phyloP scores from a whole-genome alignment of 192 early-diverging fungal species.

The Coemansia sp. region DNA sequence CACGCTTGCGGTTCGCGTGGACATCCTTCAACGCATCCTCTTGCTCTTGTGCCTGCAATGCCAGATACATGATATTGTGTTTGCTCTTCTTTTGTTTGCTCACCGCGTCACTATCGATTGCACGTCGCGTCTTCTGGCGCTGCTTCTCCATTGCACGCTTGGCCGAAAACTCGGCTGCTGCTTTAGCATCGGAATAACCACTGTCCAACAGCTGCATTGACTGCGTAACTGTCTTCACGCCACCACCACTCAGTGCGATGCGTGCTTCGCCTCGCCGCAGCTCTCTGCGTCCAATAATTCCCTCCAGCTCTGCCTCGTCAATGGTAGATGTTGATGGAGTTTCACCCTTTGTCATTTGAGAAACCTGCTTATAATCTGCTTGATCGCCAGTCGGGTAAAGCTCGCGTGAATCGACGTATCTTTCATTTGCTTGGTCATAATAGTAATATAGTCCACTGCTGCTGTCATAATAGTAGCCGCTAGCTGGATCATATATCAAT shows the following conservation, averaged over 20 bases:
- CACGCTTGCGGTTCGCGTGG: slow-evolving; percentile 60
- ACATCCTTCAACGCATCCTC: slow-evolving; percentile 61
- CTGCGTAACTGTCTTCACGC: slow-evolving; percentile 17
- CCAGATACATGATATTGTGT: slow-evolving; percentile 78
- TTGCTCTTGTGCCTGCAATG: slow-evolving; percentile 69
- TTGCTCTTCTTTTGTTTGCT: slow-evolving; percentile 64
- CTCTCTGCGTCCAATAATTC: slow-evolving; percentile 34
- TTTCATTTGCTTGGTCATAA: slow-evolving; percentile 27
- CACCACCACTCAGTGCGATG: slow-evolving; percentile 1
- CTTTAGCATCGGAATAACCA: slow-evolving; percentile 34
- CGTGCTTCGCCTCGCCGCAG: slow-evolving; percentile 30
- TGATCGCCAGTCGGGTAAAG: slow-evolving; percentile 3
- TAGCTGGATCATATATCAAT: slow-evolving; percentile 40
- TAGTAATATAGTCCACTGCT: slow-evolving; percentile 29
- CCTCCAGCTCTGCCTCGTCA: slow-evolving; percentile 23
- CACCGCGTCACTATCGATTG: slow-evolving; percentile 21
- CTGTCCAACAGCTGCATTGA: slow-evolving; percentile 23
- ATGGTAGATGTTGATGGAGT: slow-evolving; percentile 15
- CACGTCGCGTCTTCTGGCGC: slow-evolving; percentile 14
- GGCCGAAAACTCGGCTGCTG: slow-evolving; percentile 21
- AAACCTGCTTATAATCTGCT: not conserved
- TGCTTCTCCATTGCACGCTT: slow-evolving; percentile 19
- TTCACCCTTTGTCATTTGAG: not conserved
- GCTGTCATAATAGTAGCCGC: slow-evolving; percentile 47
- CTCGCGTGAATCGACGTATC: slow-evolving; percentile 27